Percentiles rank a stretch among this genome's conserved stretches.
These are phyloP conservation scores for Oryza nivara DNA, from an alignment of 176 grass and related monocot genomes.

Conservation along the genomic window DNA sequence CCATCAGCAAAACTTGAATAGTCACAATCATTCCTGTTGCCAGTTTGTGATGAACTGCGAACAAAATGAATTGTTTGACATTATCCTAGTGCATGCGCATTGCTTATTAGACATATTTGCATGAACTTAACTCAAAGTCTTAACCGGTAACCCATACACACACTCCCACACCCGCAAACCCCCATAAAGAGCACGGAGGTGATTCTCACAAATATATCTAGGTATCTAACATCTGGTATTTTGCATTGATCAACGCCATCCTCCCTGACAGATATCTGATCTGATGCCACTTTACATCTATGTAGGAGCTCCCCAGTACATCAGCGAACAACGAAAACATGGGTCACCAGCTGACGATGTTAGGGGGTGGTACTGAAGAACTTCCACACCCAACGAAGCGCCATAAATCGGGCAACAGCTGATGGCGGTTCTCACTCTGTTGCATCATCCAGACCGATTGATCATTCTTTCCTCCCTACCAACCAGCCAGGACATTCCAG, in stretches of 20 bases:
- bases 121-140: neutral
- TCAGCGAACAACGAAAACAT: slow-evolving; percentile 41
- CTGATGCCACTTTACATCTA: neutral
- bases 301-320: slow-evolving; percentile 46
- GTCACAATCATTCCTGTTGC: neutral
- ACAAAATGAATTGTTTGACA: neutral
- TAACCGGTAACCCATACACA: neutral
- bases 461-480: slow-evolving; percentile 59
- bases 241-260: neutral
- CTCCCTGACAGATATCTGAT: neutral
- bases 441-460: slow-evolving; percentile 23
- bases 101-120: neutral
- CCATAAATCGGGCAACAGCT: slow-evolving; percentile 52
- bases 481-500: slow-evolving; percentile 20
- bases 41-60: slow-evolving; percentile 12
- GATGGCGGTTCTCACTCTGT: slow-evolving; percentile 2
- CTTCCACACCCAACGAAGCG: slow-evolving; percentile 57
- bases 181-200: neutral
- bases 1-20: neutral
- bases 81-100: neutral
- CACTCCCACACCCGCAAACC: neutral
- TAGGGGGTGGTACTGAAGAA: slow-evolving; percentile 20
- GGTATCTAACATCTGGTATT: neutral
- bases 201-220: slow-evolving; percentile 29
- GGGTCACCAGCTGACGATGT: slow-evolving; percentile 19